Percentiles rank a stretch among this genome's conserved stretches.
Conservation (phyloP, 441 rosid species). For the Adansonia gregorii region DNA sequence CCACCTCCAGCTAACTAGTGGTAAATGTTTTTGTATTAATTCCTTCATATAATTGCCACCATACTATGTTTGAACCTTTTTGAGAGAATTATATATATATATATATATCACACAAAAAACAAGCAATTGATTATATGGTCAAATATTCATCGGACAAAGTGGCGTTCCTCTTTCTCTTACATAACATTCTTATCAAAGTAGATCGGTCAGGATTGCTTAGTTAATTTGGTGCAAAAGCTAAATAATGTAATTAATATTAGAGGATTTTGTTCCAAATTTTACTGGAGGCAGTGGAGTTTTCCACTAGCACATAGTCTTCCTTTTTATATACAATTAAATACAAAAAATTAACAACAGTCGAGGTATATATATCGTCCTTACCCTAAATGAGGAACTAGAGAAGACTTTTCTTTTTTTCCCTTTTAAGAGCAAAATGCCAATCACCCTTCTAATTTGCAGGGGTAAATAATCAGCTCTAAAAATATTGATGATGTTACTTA, state of each 20-base stretch:
- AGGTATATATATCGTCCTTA: background rate
- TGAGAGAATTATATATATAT: background rate
- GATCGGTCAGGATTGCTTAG: constrained; percentile 13
- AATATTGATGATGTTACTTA: background rate
- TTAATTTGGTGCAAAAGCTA: background rate
- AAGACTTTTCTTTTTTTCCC: background rate
- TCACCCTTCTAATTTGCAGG: background rate
- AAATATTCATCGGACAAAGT: constrained; percentile 24
- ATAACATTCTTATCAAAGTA: constrained; percentile 9
- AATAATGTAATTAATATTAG: background rate
- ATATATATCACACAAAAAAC: background rate
- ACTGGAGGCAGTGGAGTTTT: constrained; percentile 17
- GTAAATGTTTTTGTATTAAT: background rate
- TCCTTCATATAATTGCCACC: background rate
- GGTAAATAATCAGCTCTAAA: constrained; percentile 5
- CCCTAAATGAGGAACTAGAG: constrained; percentile 7
- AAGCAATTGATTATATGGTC: constrained; percentile 2
- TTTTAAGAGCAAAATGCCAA: constrained; percentile 2
- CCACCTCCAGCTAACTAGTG: background rate
- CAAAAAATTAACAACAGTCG: background rate
- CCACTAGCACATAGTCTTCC: constrained; percentile 19
- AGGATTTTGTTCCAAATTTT: constrained; percentile 19
- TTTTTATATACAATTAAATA: background rate
- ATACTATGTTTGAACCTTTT: background rate
- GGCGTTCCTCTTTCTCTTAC: background rate